These are phyloP conservation scores for Pelagophyceae sp. DNA, from an alignment of 352 stramenopile species.

Conservation along the genomic window DNA sequence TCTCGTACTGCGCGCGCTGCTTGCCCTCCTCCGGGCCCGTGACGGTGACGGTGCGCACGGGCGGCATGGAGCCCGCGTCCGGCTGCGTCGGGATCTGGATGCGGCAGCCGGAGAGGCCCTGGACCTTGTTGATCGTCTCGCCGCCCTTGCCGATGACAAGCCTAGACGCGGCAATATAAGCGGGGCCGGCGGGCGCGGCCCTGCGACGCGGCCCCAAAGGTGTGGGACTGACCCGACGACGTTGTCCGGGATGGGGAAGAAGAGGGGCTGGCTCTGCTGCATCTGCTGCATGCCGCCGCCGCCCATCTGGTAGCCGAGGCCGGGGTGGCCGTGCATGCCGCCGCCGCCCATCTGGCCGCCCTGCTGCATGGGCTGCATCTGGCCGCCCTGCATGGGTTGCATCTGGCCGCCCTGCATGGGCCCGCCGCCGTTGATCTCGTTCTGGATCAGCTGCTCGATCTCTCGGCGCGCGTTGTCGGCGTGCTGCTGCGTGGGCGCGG, in stretches of 20 bases:
- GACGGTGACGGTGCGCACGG: conserved; percentile 48
- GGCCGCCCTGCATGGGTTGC: too few relatives aligned
- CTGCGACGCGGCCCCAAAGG: too few relatives aligned
- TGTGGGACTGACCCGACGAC: too few relatives aligned
- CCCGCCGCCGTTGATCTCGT: conserved; percentile 34
- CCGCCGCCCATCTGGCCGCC: conserved; percentile 6
- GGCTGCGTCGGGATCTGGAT: conserved; percentile 78
- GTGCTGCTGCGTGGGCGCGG: conserved; percentile 68
- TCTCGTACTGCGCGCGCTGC: conserved; percentile 8
- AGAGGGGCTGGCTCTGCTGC: not conserved
- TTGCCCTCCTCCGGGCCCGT: not conserved
- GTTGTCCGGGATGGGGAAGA: not conserved
- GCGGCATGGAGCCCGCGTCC: conserved; percentile 67
- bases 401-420: conserved; percentile 9
- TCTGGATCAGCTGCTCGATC: conserved; percentile 66
- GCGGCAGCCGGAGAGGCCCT: conserved; percentile 62
- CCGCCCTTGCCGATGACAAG: conserved; percentile 79
- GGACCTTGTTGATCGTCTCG: conserved; percentile 75
- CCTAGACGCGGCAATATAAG: too few relatives aligned
- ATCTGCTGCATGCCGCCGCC: not conserved
- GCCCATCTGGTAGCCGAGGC: not conserved
- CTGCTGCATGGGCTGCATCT: too few relatives aligned
- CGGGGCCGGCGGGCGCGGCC: too few relatives aligned
- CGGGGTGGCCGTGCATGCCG: conserved; percentile 4
- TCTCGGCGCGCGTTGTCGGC: conserved; percentile 60